These are phyloP conservation scores for Lathyrus sativus DNA, from an alignment of 306 rosid species.

Conservation along the genomic window DNA sequence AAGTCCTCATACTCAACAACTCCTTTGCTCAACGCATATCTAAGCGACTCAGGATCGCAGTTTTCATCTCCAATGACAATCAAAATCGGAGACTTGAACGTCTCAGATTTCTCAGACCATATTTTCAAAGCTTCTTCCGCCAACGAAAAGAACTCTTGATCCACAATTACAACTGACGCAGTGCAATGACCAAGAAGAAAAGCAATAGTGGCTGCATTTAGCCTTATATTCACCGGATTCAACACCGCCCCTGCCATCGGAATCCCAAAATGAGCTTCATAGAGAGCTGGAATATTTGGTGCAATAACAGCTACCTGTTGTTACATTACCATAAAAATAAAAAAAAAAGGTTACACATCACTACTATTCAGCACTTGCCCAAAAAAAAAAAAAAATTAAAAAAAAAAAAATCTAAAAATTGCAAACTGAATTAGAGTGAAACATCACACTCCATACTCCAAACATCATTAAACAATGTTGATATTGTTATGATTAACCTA, in stretches of 20 bases:
- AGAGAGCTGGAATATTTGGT: constrained; percentile 86
- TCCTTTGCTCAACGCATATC: constrained; percentile 41
- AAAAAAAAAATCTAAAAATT: not conserved
- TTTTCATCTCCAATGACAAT: constrained; percentile 78
- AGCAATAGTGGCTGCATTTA: constrained; percentile 41
- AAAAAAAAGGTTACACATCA: not conserved
- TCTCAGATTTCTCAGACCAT: constrained; percentile 52
- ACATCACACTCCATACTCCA: not conserved
- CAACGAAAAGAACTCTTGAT: constrained; percentile 43
- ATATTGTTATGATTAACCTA: not conserved
- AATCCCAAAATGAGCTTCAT: constrained; percentile 59
- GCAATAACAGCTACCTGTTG: constrained; percentile 87
- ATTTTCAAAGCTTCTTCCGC: constrained; percentile 67
- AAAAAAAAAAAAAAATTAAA: not conserved
- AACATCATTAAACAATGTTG: not conserved
- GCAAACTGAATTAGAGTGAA: not conserved
- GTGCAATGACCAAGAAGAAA: constrained; percentile 43
- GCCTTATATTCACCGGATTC: constrained; percentile 44
- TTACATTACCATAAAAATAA: constrained; percentile 22
- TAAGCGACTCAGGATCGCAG: constrained; percentile 52
- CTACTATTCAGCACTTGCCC: not conserved
- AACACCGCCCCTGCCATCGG: constrained; percentile 49
- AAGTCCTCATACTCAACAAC: constrained; percentile 51
- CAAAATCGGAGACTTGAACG: constrained; percentile 61
- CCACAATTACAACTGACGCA: constrained; percentile 39